Conservation (phyloP, 176 grass and related monocot species). For the Cenchrus fungigraminus region DNA sequence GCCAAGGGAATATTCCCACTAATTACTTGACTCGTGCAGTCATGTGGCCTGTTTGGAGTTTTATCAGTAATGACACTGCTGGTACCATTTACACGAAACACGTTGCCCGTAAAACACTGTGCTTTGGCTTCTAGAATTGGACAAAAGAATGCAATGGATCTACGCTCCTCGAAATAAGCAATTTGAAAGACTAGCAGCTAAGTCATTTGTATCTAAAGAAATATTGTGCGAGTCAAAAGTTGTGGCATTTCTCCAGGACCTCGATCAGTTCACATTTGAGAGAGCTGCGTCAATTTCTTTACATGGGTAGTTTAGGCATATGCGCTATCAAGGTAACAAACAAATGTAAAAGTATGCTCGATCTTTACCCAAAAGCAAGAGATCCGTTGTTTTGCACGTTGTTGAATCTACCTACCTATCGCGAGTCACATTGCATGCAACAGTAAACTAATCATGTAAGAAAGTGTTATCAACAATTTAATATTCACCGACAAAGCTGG, state of each 20-base stretch:
- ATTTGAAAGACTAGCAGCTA: neutral
- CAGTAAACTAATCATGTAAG: neutral
- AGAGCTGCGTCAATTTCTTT: neutral
- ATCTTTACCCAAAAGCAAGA: neutral
- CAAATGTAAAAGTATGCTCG: neutral
- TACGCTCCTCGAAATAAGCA: neutral
- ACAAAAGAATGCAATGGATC: neutral
- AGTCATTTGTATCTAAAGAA: neutral
- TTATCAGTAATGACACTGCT: neutral
- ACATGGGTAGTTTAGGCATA: neutral
- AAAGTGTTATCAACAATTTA: neutral
- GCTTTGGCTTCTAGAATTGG: neutral
- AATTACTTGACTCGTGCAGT: constrained; percentile 32
- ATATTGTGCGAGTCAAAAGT: neutral
- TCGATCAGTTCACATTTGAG: neutral
- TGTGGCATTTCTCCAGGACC: neutral
- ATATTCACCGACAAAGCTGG: neutral
- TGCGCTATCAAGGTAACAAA: neutral
- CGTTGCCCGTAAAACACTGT: neutral
- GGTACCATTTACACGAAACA: constrained; percentile 10
- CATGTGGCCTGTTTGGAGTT: constrained; percentile 40
- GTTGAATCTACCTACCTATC: neutral
- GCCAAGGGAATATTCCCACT: constrained; percentile 30
- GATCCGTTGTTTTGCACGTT: neutral
- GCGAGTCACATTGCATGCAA: neutral